Conservation (phyloP, 192 early-diverging fungal genomes). For the Backusella luteola region DNA sequence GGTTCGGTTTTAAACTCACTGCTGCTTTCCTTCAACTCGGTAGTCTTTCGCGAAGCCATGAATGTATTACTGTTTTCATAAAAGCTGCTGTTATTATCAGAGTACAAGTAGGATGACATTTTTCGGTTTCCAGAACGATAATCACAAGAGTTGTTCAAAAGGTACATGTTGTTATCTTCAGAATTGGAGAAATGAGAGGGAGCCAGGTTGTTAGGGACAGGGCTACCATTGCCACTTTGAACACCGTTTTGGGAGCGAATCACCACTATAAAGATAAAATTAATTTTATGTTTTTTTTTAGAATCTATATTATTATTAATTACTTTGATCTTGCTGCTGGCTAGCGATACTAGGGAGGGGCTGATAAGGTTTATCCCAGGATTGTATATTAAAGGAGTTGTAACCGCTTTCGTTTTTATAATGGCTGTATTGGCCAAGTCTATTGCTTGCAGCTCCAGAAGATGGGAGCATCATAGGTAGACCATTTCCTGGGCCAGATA, state of each 20-base stretch:
- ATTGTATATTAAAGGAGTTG: conserved; percentile 1
- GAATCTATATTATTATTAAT: background rate
- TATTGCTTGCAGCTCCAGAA: background rate
- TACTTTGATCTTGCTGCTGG: conserved; percentile 15
- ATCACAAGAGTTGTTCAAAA: conserved; percentile 28
- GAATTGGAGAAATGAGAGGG: background rate
- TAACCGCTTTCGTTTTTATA: background rate
- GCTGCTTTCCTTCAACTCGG: background rate
- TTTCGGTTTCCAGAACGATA: conserved; percentile 11
- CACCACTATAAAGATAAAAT: conserved; percentile 1
- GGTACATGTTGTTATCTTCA: conserved; percentile 24
- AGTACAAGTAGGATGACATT: background rate
- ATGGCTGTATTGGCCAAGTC: background rate
- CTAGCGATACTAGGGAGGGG: conserved; percentile 20
- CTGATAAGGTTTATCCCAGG: conserved; percentile 25
- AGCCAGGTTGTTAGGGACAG: conserved; percentile 13
- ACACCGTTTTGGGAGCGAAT: conserved; percentile 6
- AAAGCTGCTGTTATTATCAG: background rate
- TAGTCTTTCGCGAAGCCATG: background rate
- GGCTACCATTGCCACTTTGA: conserved; percentile 25
- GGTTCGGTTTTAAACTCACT: background rate
- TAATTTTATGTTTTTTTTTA: too few relatives aligned
- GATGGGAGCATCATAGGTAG: background rate
- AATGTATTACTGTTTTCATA: background rate
- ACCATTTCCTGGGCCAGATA: background rate